Evolutionary conservation across 148 eudicot species (phyloP), one percentile per base, ranked within the genome.

Genomic region (Heliosperma pusillum): DNA sequence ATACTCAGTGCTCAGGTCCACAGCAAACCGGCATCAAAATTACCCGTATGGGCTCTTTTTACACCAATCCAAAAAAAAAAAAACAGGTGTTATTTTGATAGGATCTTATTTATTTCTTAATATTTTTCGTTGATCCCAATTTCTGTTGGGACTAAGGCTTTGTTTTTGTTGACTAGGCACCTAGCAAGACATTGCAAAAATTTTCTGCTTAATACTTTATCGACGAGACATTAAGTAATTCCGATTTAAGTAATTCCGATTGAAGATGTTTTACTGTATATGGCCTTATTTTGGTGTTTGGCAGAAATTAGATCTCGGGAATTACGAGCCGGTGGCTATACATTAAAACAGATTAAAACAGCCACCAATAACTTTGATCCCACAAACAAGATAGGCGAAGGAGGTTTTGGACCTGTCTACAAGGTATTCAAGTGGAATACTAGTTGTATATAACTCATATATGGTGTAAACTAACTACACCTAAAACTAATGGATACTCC

Each of bases 351-450:
- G 71, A 88, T 90, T n/a, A 82, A 80, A 85, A 81, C 84, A 57
- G 96, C 92, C 55, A 90, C 96, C 8, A 66, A 85, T 62, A 76
- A 86, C 78, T 90, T 90, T 64, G 83, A 75, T 70, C 50, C 82
- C 66, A 78, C 72, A 13, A 90, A 87, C 75, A 90, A 88, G 69
- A 79, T 90, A 69, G 95, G 95, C 33, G 88, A 85, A 80, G 95
- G 95, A 44, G 95, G 95, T 69, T 90, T 87, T 80, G 91, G 95
- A 60, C 81, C 88, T 77, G 94, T 90, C 56, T 86, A 83, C 76
- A 90, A 90, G 91, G 95, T 88, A 80, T 44, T 68, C 70, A 25
- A 10, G 58, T 42, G 65, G 61, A 2, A 7, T 10, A 20, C 40
- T 52, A 27, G 7, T 70, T 40, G 29, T 53, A 59, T 52, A 52